Conservation (phyloP, 192 early-diverging fungal genomes). For the Podila minutissima region DNA sequence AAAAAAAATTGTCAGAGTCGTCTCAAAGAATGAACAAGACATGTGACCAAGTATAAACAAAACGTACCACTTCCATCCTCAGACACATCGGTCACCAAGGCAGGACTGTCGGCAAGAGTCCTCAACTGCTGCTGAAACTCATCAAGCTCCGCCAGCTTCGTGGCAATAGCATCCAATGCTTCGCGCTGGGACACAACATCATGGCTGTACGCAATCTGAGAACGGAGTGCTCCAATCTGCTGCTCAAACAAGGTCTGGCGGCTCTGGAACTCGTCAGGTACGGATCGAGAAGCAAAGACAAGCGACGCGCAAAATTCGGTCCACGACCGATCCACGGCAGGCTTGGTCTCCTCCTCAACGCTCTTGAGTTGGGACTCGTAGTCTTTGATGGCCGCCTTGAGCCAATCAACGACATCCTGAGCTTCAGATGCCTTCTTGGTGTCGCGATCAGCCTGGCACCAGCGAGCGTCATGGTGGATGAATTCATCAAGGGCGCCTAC, state of each 20-base stretch:
- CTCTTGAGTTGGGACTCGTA: constrained; percentile 24
- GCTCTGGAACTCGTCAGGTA: constrained; percentile 13
- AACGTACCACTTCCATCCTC: constrained; percentile 7
- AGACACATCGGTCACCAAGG: neutral
- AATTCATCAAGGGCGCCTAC: constrained; percentile 4
- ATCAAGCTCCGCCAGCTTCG: constrained; percentile 7
- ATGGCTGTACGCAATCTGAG: constrained; percentile 16
- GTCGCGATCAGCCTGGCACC: neutral
- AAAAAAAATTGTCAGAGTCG: neutral
- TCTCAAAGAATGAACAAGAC: neutral
- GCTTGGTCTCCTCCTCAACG: constrained; percentile 18
- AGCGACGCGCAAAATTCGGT: constrained; percentile 16
- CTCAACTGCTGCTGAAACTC: neutral
- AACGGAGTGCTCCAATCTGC: constrained; percentile 1
- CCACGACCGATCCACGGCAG: constrained; percentile 23
- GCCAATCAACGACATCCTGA: neutral
- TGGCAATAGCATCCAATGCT: constrained; percentile 9
- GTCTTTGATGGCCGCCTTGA: constrained; percentile 5
- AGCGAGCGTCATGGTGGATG: constrained; percentile 17
- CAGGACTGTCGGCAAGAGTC: constrained; percentile 1
- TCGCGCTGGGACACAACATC: constrained; percentile 37
- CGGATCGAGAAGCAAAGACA: constrained; percentile 14
- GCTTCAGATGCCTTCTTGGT: neutral
- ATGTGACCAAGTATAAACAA: neutral
- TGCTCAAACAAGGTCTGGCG: constrained; percentile 2